These are phyloP conservation scores for Capsicum pubescens DNA, from an alignment of 257 asterid species.

Conservation along the genomic window DNA sequence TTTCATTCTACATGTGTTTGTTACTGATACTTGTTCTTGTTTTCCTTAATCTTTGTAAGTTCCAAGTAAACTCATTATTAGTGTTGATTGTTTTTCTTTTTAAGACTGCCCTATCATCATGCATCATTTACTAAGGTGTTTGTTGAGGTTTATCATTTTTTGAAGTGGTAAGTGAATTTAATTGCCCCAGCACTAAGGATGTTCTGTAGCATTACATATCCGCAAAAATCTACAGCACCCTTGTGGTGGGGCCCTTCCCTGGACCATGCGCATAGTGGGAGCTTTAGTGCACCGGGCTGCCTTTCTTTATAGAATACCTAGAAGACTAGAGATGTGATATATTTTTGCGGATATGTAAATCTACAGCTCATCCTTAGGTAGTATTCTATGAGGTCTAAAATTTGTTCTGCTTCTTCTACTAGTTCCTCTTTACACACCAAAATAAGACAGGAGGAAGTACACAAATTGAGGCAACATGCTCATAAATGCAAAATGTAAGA, in stretches of 20 bases:
- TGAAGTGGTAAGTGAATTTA: background rate
- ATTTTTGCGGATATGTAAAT: no score
- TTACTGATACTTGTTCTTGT: constrained; percentile 1
- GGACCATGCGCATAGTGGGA: no score
- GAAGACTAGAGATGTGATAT: no score
- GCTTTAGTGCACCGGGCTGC: no score
- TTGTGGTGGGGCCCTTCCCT: no score
- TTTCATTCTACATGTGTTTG: background rate
- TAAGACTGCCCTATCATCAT: background rate
- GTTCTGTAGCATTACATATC: background rate
- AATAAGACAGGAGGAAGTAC: background rate
- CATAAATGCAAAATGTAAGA: background rate
- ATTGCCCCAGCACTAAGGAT: constrained; percentile 16
- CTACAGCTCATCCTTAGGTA: background rate
- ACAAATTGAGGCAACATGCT: background rate
- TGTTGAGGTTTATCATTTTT: background rate
- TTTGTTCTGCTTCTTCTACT: background rate
- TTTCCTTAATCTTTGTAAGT: background rate
- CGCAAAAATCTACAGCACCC: background rate
- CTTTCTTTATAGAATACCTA: no score
- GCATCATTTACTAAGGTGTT: background rate
- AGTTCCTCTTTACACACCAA: background rate
- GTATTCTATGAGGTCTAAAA: background rate
- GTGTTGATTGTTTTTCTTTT: background rate
- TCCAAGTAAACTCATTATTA: background rate